Percentiles rank a stretch among this genome's conserved stretches.
Evolutionary conservation across 768 basidiomycete species (phyloP).

Genomic region (Leucocoprinus leucothites): DNA sequence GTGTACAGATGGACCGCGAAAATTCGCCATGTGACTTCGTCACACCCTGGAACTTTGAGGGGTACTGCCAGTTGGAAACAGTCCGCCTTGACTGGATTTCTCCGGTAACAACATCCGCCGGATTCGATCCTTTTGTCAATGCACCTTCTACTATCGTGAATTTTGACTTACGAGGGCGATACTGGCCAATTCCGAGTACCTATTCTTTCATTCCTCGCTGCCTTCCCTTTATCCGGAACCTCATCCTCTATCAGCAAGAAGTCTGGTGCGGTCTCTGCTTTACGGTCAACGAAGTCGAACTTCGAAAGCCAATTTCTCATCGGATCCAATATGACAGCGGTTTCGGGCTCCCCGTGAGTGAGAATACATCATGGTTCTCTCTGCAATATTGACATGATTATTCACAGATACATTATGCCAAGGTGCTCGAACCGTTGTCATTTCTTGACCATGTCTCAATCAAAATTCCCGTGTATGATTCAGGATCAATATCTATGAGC

Average conservation of each 20-base stretch:
- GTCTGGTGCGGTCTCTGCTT: constrained; percentile 10
- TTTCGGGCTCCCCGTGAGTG: constrained; percentile 2
- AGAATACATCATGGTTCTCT: neutral
- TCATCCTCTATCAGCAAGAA: neutral
- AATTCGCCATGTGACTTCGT: neutral
- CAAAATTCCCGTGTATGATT: neutral
- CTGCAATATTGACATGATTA: no score
- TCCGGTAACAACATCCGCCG: neutral
- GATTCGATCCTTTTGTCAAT: neutral
- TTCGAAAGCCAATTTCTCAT: neutral
- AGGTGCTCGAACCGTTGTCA: neutral
- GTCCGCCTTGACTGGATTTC: constrained; percentile 1
- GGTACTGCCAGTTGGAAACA: neutral
- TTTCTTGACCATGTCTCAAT: constrained; percentile 1
- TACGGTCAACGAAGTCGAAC: neutral
- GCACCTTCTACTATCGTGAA: neutral
- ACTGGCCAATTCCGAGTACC: neutral
- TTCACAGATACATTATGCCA: constrained; percentile 8
- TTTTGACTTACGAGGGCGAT: neutral
- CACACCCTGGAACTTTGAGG: neutral
- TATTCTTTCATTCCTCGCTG: neutral
- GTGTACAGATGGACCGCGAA: neutral
- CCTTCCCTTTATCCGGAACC: neutral
- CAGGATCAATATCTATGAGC: neutral
- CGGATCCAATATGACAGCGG: constrained; percentile 1